Evolutionary conservation across 352 stramenopile genomes (phyloP).

Genomic region (Thalassiosira exigua): DNA sequence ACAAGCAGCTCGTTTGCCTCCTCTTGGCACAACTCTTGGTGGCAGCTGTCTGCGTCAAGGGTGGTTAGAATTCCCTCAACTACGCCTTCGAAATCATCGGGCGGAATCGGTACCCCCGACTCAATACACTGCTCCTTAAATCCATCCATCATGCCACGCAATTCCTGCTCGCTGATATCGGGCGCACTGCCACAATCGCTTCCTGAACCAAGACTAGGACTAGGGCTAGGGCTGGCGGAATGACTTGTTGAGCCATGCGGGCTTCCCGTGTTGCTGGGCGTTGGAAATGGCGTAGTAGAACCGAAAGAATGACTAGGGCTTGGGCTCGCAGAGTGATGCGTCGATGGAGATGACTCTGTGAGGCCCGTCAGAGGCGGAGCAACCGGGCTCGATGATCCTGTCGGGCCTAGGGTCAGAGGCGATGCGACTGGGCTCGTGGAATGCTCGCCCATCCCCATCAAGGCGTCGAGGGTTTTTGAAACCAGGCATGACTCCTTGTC

Average conservation of each 20-base stretch:
- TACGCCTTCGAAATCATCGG: constrained; percentile 39
- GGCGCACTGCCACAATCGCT: constrained; percentile 21
- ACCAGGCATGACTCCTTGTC: constrained; percentile 34
- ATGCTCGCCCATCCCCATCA: constrained; percentile 12
- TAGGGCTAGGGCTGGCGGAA: not conserved
- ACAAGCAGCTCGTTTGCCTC: constrained; percentile 16
- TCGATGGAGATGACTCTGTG: too few relatives aligned
- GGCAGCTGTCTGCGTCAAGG: constrained; percentile 33
- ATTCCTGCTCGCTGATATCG: constrained; percentile 40
- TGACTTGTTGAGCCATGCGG: too few relatives aligned
- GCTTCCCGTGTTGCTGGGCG: too few relatives aligned
- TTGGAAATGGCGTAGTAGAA: too few relatives aligned
- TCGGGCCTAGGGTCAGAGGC: too few relatives aligned
- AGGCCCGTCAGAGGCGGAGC: too few relatives aligned
- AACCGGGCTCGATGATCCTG: too few relatives aligned
- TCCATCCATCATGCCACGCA: constrained; percentile 27
- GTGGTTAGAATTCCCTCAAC: constrained; percentile 30
- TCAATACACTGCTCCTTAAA: constrained; percentile 24
- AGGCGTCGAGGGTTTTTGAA: constrained; percentile 23
- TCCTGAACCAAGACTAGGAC: constrained; percentile 29
- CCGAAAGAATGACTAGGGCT: constrained; percentile 9
- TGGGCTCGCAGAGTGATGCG: not conserved
- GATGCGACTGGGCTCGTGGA: constrained; percentile 3
- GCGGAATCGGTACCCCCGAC: constrained; percentile 15
- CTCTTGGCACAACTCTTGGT: constrained; percentile 9